These are phyloP conservation scores for Actinomucor elegans DNA, from an alignment of 371 early-diverging fungal genomes.

Conservation along the genomic window DNA sequence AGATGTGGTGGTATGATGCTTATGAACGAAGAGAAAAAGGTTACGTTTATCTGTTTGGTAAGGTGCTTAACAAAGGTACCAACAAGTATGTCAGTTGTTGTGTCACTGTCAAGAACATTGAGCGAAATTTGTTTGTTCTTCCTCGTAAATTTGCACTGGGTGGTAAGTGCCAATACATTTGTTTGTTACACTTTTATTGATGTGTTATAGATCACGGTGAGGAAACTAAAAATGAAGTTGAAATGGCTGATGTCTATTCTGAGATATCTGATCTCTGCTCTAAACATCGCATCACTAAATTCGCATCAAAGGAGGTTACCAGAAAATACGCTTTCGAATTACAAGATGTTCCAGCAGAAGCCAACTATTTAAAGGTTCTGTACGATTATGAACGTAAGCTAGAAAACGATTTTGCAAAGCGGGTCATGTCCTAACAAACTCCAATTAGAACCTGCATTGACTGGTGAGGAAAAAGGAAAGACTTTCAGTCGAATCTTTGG, in stretches of 20 bases:
- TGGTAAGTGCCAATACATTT: too few species aligned
- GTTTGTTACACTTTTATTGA: too few species aligned
- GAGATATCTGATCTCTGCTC: slow-evolving; percentile 72
- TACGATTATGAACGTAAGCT: slow-evolving; percentile 70
- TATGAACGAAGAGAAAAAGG: slow-evolving; percentile 79
- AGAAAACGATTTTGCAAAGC: too few species aligned
- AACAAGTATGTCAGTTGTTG: slow-evolving; percentile 80
- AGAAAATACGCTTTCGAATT: slow-evolving; percentile 95
- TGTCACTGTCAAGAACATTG: slow-evolving; percentile 75
- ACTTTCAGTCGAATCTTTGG: slow-evolving; percentile 93
- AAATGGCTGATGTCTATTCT: slow-evolving; percentile 65
- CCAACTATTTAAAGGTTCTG: slow-evolving; percentile 85
- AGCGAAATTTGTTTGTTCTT: slow-evolving; percentile 86
- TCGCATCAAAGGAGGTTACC: slow-evolving; percentile 63
- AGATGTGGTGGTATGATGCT: slow-evolving; percentile 94
- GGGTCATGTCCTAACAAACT: not conserved
- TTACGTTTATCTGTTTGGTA: slow-evolving; percentile 89
- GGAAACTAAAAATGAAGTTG: slow-evolving; percentile 60
- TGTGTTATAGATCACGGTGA: slow-evolving; percentile 40
- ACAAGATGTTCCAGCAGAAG: slow-evolving; percentile 76
- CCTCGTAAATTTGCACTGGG: slow-evolving; percentile 69
- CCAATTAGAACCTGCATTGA: slow-evolving; percentile 65
- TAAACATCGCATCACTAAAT: slow-evolving; percentile 56
- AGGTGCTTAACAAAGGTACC: slow-evolving; percentile 54
- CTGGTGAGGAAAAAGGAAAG: slow-evolving; percentile 67